These are phyloP conservation scores for Cutaneotrichosporon daszewskae DNA, from an alignment of 1,284 basidiomycete species.

Conservation along the genomic window DNA sequence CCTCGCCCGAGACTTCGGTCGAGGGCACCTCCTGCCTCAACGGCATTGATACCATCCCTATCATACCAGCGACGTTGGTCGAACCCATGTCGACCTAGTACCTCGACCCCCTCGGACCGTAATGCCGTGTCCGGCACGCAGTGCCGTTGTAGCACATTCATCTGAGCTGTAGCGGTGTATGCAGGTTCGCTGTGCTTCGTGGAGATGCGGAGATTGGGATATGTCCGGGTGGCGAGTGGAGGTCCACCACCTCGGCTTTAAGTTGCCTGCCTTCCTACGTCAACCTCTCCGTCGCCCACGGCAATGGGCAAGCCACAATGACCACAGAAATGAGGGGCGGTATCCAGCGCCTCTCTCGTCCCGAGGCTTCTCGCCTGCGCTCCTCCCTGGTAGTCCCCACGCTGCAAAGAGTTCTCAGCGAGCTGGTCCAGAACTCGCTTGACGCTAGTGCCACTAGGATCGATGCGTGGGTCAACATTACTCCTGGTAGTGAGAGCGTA, in stretches of 20 bases:
- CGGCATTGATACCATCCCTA: constrained; percentile 5
- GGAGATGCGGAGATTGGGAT: too few species aligned
- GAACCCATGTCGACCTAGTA: background rate
- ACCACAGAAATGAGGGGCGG: background rate
- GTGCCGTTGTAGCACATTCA: constrained; percentile 18
- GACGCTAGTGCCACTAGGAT: constrained; percentile 47
- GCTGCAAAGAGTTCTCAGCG: constrained; percentile 66
- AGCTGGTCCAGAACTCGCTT: constrained; percentile 76
- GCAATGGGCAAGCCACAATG: background rate
- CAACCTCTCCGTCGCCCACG: constrained; percentile 79
- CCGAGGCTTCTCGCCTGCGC: constrained; percentile 50
- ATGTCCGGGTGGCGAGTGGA: too few species aligned
- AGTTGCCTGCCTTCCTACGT: constrained; percentile 51
- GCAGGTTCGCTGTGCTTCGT: too few species aligned
- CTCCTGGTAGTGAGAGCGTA: constrained; percentile 59
- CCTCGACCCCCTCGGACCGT: background rate
- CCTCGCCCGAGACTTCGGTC: background rate
- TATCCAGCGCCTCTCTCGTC: constrained; percentile 9
- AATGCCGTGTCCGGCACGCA: too few species aligned
- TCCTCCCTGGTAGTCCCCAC: constrained; percentile 78
- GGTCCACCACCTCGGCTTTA: constrained; percentile 7
- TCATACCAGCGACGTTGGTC: constrained; percentile 7
- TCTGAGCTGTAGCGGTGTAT: constrained; percentile 14
- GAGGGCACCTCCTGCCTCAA: constrained; percentile 12
- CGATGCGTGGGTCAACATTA: constrained; percentile 45